Evolutionary conservation across 1,139 yeast species (phyloP), one percentile per base, ranked within the genome.

Genomic region (Torulaspora globosa): DNA sequence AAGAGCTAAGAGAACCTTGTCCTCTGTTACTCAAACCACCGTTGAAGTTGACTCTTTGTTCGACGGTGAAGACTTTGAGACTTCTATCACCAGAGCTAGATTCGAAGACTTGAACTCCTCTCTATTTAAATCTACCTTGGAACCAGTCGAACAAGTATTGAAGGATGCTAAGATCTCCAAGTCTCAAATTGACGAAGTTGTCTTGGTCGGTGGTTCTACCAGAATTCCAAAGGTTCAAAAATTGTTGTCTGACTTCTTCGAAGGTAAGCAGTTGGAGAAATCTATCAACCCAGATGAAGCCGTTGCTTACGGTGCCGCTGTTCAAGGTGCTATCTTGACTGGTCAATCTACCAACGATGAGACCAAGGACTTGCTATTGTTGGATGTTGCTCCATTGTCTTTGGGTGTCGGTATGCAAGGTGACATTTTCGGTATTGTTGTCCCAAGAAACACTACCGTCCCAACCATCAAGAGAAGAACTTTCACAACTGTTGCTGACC

Each of bases 361-460:
- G 79, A 84, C 97, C 75, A 87, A 90, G 80, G 97, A 90, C 79
- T 82, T 90, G 72, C 83, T 90, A 72, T 84, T 90, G 74, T 85
- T 90, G 76, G 97, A 90, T 80, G 97, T 90, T 70, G 92, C 90
- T 70, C 97, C 97, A 76, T 85, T 92, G 73, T 89, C 97, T 63
- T 82, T 90, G 71, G 98, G 98, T 87, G 97, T 92, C 73, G 97
- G 97, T 76, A 92, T 90, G 96, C 96, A 90, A 80, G 97, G 97
- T 80, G 90, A 90, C 76, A 92, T 92, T 67, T 88, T 89, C 69
- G 97, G 97, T 71, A 94, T 96, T 71, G 97, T 92, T 74, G 95
- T 92, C 66, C 97, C 97, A 82, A 89, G 98, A 82, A 92, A 92
- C 92, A 86, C 97, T 72, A 90, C 98, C 70, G 97, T 92, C 63